Percentiles rank a stretch among this genome's conserved stretches.
These are phyloP conservation scores for Penicillium occitanis DNA, from an alignment of 2,329 filamentous ascomycete species.

Conservation along the genomic window DNA sequence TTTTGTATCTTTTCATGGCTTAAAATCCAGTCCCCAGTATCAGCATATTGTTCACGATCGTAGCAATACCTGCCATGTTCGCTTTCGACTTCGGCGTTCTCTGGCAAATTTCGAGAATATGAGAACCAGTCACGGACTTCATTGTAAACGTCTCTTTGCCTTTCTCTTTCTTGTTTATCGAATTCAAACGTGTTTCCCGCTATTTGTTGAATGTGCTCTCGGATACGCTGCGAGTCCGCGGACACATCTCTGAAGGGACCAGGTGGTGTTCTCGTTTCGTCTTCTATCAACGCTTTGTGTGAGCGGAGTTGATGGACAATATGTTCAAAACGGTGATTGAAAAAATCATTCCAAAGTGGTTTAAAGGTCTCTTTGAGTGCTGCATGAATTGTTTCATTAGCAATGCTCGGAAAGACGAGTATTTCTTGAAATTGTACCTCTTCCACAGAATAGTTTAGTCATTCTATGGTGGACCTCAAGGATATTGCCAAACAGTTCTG, in stretches of 20 bases:
- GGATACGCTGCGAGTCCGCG: neutral
- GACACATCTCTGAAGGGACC: neutral
- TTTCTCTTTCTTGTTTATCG: slow-evolving; percentile 4
- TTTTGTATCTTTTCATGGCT: slow-evolving; percentile 6
- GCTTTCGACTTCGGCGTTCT: slow-evolving; percentile 1
- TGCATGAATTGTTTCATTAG: neutral
- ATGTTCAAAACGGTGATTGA: neutral
- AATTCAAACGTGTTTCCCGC: neutral
- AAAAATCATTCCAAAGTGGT: slow-evolving; percentile 7
- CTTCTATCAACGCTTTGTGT: slow-evolving; percentile 11
- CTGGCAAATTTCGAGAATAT: neutral
- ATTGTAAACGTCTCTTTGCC: neutral
- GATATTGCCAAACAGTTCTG: neutral
- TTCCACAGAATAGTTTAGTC: neutral
- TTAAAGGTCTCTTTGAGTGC: neutral
- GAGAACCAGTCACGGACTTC: slow-evolving; percentile 8
- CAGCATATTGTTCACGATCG: slow-evolving; percentile 3
- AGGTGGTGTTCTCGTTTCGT: neutral
- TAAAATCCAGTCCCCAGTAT: slow-evolving; percentile 14
- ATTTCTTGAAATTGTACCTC: neutral
- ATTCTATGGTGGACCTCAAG: slow-evolving; percentile 7
- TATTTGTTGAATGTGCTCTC: slow-evolving; percentile 2
- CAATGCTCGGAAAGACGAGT: neutral
- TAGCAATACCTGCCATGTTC: slow-evolving; percentile 9
- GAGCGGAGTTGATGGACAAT: neutral